phyloP scores from a whole-genome alignment of 352 stramenopile genomes.

The Phytophthora boehmeriae region DNA sequence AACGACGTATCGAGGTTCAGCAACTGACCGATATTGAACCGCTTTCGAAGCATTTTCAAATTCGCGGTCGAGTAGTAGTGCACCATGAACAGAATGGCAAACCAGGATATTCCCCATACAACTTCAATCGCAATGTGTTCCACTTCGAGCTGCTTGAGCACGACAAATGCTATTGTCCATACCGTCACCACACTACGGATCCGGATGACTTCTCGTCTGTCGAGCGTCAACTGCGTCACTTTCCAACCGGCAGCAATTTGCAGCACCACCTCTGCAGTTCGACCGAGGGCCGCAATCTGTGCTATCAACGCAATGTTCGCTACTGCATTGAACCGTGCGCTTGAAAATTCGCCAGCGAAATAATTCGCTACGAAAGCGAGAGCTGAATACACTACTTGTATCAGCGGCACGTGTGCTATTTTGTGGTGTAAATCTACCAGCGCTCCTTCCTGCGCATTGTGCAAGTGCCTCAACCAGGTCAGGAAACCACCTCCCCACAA shows the following conservation, averaged over 20 bases:
- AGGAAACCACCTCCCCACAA: conserved; percentile 35
- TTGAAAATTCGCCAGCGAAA: conserved; percentile 33
- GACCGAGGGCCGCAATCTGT: conserved; percentile 41
- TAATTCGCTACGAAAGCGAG: conserved; percentile 43
- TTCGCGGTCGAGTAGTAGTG: conserved; percentile 68
- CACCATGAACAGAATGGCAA: conserved; percentile 53
- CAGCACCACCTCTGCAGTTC: conserved; percentile 48
- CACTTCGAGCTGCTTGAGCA: conserved; percentile 49
- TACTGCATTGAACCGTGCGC: conserved; percentile 41
- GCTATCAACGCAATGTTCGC: conserved; percentile 42
- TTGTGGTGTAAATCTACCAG: conserved; percentile 50
- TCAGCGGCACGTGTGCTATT: conserved; percentile 45
- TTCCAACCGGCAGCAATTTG: conserved; percentile 66
- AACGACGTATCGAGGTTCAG: conserved; percentile 48
- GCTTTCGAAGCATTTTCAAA: conserved; percentile 65
- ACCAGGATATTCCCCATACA: conserved; percentile 58
- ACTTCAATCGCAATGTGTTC: conserved; percentile 50
- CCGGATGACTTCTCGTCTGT: conserved; percentile 46
- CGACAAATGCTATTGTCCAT: conserved; percentile 48
- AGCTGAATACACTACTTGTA: conserved; percentile 35
- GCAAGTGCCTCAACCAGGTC: conserved; percentile 48
- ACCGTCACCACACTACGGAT: conserved; percentile 52
- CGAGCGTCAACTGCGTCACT: conserved; percentile 51
- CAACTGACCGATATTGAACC: conserved; percentile 55
- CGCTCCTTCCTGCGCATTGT: conserved; percentile 33